These are phyloP conservation scores for Puccinia polysora DNA, from an alignment of 1,284 basidiomycete genomes.

Conservation along the genomic window DNA sequence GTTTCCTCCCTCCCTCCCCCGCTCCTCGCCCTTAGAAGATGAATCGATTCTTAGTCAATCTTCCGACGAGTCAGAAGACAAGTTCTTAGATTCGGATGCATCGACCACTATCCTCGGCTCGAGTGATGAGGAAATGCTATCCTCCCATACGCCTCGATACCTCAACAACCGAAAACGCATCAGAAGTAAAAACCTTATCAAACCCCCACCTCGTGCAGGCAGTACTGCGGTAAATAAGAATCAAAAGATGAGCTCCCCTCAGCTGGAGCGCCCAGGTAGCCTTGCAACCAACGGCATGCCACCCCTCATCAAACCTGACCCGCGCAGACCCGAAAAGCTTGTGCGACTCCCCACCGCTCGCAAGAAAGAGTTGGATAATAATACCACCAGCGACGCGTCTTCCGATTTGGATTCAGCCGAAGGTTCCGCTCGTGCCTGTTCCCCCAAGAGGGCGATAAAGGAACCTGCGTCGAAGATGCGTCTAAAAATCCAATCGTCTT, in stretches of 20 bases:
- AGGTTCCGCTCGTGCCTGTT: neutral
- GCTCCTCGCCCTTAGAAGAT: constrained; percentile 16
- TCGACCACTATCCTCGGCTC: constrained; percentile 37
- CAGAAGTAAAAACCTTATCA: constrained; percentile 24
- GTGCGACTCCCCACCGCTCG: neutral
- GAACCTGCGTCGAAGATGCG: constrained; percentile 17
- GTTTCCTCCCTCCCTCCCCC: no score
- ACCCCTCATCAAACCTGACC: constrained; percentile 8
- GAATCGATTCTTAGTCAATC: constrained; percentile 28
- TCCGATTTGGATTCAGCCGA: constrained; percentile 22
- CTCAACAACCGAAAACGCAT: constrained; percentile 30
- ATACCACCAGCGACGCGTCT: constrained; percentile 17
- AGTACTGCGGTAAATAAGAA: constrained; percentile 4
- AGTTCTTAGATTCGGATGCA: constrained; percentile 38
- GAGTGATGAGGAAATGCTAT: constrained; percentile 38
- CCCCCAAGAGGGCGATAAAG: neutral
- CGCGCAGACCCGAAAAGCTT: neutral
- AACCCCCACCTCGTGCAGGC: neutral
- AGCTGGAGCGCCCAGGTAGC: neutral
- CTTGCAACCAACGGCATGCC: neutral
- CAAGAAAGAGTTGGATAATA: neutral
- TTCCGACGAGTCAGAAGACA: constrained; percentile 21
- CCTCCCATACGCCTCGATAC: constrained; percentile 38
- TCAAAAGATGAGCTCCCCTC: neutral
- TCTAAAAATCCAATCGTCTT: constrained; percentile 16